Conservation (phyloP, 2,329 filamentous ascomycete genomes). For the Aspergillus sp. region DNA sequence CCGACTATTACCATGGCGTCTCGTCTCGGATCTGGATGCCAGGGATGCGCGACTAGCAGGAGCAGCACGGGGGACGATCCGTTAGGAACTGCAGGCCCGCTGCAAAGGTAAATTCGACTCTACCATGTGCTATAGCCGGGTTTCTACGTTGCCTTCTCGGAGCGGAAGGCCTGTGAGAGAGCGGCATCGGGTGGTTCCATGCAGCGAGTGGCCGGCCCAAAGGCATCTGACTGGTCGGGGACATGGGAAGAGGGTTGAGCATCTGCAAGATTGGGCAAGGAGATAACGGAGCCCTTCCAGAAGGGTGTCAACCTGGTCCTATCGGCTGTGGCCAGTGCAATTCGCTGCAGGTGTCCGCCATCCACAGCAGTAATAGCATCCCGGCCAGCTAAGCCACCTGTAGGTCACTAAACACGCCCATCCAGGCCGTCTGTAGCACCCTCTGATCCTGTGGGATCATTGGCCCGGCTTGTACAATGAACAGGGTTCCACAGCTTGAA, state of each 20-base stretch:
- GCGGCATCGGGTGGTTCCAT: constrained; percentile 10
- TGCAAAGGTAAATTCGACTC: neutral
- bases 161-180: constrained; percentile 1
- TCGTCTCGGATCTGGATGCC: too few relatives aligned
- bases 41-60: neutral
- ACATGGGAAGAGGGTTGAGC: constrained; percentile 9
- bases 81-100: neutral
- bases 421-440: constrained; percentile 19
- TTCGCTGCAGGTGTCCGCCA: constrained; percentile 21
- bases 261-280: constrained; percentile 11
- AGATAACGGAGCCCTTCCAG: constrained; percentile 5
- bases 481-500: constrained; percentile 22
- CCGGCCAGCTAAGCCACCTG: constrained; percentile 8
- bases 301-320: constrained; percentile 5
- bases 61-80: neutral
- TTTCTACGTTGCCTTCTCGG: constrained; percentile 3
- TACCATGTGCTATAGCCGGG: neutral
- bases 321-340: constrained; percentile 7
- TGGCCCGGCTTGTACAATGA: constrained; percentile 18
- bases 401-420: constrained; percentile 7
- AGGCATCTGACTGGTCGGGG: constrained; percentile 15
- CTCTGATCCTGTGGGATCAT: constrained; percentile 17
- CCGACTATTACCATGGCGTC: neutral
- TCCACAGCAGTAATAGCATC: constrained; percentile 5
- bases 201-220: constrained; percentile 9